Conservation (phyloP, 2,329 filamentous ascomycete genomes). For the Lomentospora prolificans region DNA sequence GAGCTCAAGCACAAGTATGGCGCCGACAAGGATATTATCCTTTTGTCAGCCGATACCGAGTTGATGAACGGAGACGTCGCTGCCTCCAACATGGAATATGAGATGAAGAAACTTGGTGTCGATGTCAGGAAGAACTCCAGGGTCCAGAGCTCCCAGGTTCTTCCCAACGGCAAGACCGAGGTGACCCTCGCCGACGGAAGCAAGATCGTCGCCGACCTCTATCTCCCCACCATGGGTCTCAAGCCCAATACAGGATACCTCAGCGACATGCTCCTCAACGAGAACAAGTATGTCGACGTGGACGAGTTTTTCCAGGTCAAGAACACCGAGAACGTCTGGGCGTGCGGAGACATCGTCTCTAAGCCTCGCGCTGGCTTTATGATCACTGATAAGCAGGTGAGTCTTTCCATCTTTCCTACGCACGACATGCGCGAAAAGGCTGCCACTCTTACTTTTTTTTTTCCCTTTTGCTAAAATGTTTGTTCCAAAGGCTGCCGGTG, state of each 20-base stretch:
- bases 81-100: conserved; percentile 29
- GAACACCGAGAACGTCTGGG: conserved; percentile 37
- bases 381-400: conserved; percentile 46
- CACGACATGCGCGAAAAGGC: neutral
- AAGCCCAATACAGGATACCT: conserved; percentile 46
- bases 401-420: conserved; percentile 9
- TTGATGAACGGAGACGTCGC: conserved; percentile 35
- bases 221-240: conserved; percentile 46
- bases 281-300: conserved; percentile 33
- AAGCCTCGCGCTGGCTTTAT: conserved; percentile 47
- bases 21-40: conserved; percentile 34
- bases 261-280: conserved; percentile 31
- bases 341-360: conserved; percentile 42
- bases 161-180: conserved; percentile 35
- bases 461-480: neutral
- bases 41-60: conserved; percentile 31
- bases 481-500: conserved; percentile 36
- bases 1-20: conserved; percentile 44
- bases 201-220: conserved; percentile 42
- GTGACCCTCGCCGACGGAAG: conserved; percentile 36
- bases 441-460: neutral
- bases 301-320: conserved; percentile 41
- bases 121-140: conserved; percentile 31
- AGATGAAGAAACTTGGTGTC: conserved; percentile 45
- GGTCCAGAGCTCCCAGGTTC: conserved; percentile 24